Percentiles rank a stretch among this genome's conserved stretches.
Evolutionary conservation across 129 eudicot species (phyloP).

Genomic region (Deinandra increscens): DNA sequence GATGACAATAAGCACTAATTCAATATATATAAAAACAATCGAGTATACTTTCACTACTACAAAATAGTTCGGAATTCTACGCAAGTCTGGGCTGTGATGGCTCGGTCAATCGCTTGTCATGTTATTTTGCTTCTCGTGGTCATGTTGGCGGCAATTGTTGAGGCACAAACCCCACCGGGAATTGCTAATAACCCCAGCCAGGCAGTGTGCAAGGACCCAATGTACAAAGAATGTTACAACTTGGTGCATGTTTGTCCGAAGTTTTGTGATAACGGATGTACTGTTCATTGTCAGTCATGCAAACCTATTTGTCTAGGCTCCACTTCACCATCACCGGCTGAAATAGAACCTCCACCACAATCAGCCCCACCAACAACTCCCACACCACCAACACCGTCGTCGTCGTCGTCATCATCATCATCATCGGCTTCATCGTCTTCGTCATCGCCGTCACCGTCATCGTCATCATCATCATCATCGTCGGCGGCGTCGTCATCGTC

Average conservation of each 20-base stretch:
- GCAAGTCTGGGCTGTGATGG: constrained; percentile 28
- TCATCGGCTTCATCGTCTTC: no score
- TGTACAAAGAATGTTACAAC: constrained; percentile 53
- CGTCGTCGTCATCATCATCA: no score
- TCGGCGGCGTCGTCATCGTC: no score
- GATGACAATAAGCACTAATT: constrained; percentile 18
- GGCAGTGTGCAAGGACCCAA: constrained; percentile 38
- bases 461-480: neutral
- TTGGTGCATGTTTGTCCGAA: constrained; percentile 71
- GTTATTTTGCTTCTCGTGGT: constrained; percentile 33
- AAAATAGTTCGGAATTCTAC: neutral
- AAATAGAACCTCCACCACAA: constrained; percentile 18
- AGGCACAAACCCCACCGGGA: constrained; percentile 53
- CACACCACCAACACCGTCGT: constrained; percentile 4
- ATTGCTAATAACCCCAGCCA: constrained; percentile 56
- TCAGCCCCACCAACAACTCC: constrained; percentile 14
- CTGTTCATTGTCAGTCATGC: constrained; percentile 58
- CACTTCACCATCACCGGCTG: constrained; percentile 31
- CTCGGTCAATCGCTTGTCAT: constrained; percentile 27
- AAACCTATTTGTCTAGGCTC: constrained; percentile 51
- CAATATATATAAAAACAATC: constrained; percentile 11
- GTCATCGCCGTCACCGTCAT: neutral
- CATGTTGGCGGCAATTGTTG: constrained; percentile 11
- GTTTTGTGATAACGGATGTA: constrained; percentile 60
- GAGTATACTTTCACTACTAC: neutral